A percentile compares a stretch with the other conserved stretches of the same genome.
These are phyloP conservation scores for Glycine soja DNA, from an alignment of 306 rosid genomes.

Conservation along the genomic window DNA sequence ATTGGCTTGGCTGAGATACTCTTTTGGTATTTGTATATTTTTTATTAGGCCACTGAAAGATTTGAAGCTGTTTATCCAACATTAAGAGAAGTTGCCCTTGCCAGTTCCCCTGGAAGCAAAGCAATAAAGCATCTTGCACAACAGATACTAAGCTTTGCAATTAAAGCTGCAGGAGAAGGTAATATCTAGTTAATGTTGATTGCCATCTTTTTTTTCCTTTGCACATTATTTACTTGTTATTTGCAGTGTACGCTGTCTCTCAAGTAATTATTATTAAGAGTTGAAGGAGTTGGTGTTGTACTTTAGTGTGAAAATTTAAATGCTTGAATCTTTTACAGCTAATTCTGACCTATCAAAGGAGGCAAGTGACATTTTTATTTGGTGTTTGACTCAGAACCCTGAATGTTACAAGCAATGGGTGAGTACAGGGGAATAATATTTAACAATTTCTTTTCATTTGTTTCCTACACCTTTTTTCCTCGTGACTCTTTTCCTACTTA, in stretches of 20 bases:
- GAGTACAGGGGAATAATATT: slow-evolving; percentile 39
- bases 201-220: neutral
- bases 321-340: slow-evolving; percentile 50
- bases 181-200: slow-evolving; percentile 9
- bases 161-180: slow-evolving; percentile 63
- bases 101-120: slow-evolving; percentile 57
- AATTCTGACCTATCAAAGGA: slow-evolving; percentile 56
- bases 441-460: neutral
- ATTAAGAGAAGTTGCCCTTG: slow-evolving; percentile 61
- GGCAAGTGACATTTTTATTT: slow-evolving; percentile 55
- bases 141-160: slow-evolving; percentile 51
- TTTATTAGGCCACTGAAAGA: slow-evolving; percentile 58
- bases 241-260: slow-evolving; percentile 14
- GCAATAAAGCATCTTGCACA: slow-evolving; percentile 56
- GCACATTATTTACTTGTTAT: neutral
- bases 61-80: slow-evolving; percentile 55
- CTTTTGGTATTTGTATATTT: slow-evolving; percentile 30
- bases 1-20: slow-evolving; percentile 25
- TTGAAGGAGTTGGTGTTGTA: slow-evolving; percentile 8
- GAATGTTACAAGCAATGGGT: slow-evolving; percentile 66
- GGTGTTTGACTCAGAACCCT: slow-evolving; percentile 64
- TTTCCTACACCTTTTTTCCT: neutral
- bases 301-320: slow-evolving; percentile 41
- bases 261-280: slow-evolving; percentile 11
- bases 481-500: neutral